Evolutionary conservation across 331 rosid species (phyloP), one percentile per base, ranked within the genome.

Genomic region (Cydonia oblonga): DNA sequence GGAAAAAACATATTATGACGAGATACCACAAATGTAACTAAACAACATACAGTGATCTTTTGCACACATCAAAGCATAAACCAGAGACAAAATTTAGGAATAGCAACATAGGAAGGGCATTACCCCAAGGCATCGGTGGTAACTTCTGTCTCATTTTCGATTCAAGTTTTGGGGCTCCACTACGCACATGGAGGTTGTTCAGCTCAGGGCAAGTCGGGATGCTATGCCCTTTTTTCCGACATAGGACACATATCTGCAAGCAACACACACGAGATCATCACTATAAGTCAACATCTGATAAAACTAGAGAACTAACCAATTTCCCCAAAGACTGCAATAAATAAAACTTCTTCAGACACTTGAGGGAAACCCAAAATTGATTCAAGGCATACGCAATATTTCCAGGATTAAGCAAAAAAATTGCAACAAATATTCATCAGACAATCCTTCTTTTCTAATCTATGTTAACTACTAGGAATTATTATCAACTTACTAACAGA

Each of bases 171-270:
- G 23, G n/a, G 22, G 4, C 20, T 51, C 10, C 57, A 15, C 9
- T 2, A 18, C 0, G 14, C 46, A 11, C 15, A 3, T 40, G 14
- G 15, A 40, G 46, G 46, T 77, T 84, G 46, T 67, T 68, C 66
- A 81, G 81, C 78, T 83, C 73, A 6, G 96, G 93, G 76, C 98
- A 95, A 70, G 86, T 88, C 77, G 82, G 81, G 5, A 92, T 86
- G 72, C 92, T 75, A 64, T 95, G 98, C 51, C 96, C 97, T 1
- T 88, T 96, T 32, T 76, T 54, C 58, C 98, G 77, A 81, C 98
- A 95, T 54, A 92, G 88, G 72, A 95, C 84, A 82, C 98, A 95
- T 77, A 89, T 89, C 98, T 92, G 79, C 75, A 81, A 75, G 67
- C 14, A 67, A 56, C 79, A 69, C 38, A 74, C 42, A 71, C 59